Percentiles rank a stretch among this genome's conserved stretches.
Evolutionary conservation across 345 rosid species (phyloP).

Genomic region (Eucalyptus erythrocorys): DNA sequence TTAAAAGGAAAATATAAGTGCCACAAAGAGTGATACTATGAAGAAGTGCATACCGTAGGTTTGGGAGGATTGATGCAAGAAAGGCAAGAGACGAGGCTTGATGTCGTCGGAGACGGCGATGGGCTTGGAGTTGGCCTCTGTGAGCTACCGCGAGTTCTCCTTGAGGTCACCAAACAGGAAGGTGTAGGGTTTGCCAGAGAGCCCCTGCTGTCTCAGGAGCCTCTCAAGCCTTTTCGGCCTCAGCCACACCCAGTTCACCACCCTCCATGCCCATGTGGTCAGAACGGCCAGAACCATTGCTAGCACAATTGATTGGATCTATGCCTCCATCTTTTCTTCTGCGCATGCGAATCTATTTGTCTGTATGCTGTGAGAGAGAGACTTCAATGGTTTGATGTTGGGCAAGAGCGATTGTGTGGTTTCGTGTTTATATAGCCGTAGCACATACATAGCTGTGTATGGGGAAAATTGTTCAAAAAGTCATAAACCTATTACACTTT

Average conservation of each 20-base stretch:
- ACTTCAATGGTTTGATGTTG: not conserved
- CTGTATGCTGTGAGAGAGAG: not conserved
- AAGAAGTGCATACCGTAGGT: constrained; percentile 1
- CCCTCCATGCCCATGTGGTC: not conserved
- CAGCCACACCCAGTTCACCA: constrained; percentile 18
- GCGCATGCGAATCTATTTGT: not conserved
- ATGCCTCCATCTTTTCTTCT: not conserved
- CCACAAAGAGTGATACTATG: not conserved
- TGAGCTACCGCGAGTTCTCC: not conserved
- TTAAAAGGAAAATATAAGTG: accelerated
- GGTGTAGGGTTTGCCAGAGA: not conserved
- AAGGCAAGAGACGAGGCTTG: not conserved
- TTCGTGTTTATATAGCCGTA: not conserved
- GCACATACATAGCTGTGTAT: not conserved
- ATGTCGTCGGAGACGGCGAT: not conserved
- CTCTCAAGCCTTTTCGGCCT: constrained; percentile 17
- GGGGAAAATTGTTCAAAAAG: no score
- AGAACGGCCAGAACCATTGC: not conserved
- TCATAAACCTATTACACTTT: no score
- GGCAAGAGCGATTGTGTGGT: not conserved
- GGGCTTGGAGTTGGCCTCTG: constrained; percentile 6
- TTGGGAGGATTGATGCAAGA: not conserved
- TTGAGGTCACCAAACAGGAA: not conserved
- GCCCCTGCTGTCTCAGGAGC: constrained; percentile 10
- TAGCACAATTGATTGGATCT: not conserved